Evolutionary conservation across 2,329 filamentous ascomycete genomes (phyloP).

Genomic region (Cordyceps cicadae): DNA sequence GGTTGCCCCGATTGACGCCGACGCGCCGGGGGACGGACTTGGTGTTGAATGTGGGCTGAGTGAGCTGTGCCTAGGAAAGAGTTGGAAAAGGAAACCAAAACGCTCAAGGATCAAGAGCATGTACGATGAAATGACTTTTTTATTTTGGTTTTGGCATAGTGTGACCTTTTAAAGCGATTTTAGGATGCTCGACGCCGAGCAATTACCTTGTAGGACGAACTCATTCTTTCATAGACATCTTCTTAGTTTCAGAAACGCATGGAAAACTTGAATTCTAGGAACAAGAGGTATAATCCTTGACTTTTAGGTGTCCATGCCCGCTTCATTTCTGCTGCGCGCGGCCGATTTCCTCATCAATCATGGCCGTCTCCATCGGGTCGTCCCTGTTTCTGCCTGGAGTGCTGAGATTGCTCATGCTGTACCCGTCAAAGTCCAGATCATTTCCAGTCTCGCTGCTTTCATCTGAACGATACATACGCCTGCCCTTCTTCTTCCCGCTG

Average conservation of each 20-base stretch:
- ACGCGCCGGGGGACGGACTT: constrained; percentile 58
- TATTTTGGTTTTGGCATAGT: neutral
- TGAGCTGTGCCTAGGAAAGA: constrained; percentile 18
- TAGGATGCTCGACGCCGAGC: neutral
- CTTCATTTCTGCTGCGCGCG: neutral
- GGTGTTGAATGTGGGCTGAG: constrained; percentile 46
- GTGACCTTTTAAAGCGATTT: constrained; percentile 1
- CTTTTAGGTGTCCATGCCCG: neutral
- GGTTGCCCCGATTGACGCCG: constrained; percentile 59
- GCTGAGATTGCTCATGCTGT: constrained; percentile 9
- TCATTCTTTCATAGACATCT: neutral
- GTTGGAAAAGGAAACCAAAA: neutral
- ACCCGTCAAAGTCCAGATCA: constrained; percentile 10
- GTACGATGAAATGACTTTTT: constrained; percentile 6
- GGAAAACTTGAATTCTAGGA: neutral
- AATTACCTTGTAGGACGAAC: neutral
- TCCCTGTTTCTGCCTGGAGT: constrained; percentile 6
- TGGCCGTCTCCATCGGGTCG: constrained; percentile 8
- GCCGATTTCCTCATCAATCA: constrained; percentile 1
- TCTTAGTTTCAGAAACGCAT: neutral
- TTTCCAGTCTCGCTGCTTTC: constrained; percentile 12
- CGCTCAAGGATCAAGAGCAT: no score
- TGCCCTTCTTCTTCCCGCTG: constrained; percentile 18
- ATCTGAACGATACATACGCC: constrained; percentile 21
- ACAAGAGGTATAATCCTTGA: neutral